Evolutionary conservation across 2,329 filamentous ascomycete species (phyloP).

Genomic region (Diaporthe sp.): DNA sequence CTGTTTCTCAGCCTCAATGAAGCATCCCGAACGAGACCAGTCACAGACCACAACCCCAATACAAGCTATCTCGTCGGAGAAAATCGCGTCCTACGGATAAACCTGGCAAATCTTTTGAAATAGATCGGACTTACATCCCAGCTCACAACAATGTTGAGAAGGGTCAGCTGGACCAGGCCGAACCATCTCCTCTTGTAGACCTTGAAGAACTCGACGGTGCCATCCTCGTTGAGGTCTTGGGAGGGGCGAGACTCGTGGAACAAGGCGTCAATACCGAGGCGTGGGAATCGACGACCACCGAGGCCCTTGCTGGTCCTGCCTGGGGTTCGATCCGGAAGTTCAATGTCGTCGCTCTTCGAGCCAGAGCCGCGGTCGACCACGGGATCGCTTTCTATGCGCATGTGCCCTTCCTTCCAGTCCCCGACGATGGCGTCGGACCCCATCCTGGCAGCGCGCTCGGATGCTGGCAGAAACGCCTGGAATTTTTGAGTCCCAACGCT

Average conservation of each 20-base stretch:
- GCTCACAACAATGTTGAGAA: slow-evolving; percentile 93
- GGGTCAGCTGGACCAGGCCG: slow-evolving; percentile 83
- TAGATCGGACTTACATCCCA: slow-evolving; percentile 84
- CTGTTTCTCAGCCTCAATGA: background rate
- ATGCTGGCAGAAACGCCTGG: no score
- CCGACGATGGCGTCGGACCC: slow-evolving; percentile 26
- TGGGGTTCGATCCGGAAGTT: slow-evolving; percentile 22
- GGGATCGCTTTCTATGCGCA: slow-evolving; percentile 27
- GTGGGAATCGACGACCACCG: slow-evolving; percentile 34
- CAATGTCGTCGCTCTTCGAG: slow-evolving; percentile 26
- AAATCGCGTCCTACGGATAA: background rate
- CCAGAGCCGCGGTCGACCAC: slow-evolving; percentile 2
- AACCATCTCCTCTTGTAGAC: slow-evolving; percentile 90
- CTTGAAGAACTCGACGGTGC: slow-evolving; percentile 46
- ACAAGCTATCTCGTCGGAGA: background rate
- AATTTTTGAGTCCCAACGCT: background rate
- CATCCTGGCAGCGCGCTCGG: slow-evolving; percentile 6
- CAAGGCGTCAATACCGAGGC: slow-evolving; percentile 33
- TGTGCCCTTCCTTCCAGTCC: slow-evolving; percentile 32
- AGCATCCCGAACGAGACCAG: background rate
- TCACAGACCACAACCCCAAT: background rate
- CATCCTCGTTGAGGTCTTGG: slow-evolving; percentile 28
- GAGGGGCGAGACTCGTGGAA: slow-evolving; percentile 25
- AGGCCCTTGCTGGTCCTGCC: background rate
- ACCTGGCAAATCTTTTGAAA: slow-evolving; percentile 10